These are phyloP conservation scores for Abrus precatorius DNA, from an alignment of 306 rosid species.

Conservation along the genomic window DNA sequence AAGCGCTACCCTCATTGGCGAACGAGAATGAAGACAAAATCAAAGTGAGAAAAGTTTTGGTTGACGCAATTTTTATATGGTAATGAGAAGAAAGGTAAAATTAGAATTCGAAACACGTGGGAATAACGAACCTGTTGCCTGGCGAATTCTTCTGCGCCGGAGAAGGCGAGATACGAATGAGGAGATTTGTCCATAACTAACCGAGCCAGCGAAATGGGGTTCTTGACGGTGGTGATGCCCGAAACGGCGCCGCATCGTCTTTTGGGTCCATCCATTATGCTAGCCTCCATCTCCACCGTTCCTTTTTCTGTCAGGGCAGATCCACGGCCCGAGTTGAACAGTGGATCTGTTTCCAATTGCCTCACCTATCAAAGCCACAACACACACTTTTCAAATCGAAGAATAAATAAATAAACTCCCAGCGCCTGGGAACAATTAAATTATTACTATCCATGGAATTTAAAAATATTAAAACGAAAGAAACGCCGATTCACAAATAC, in stretches of 20 bases:
- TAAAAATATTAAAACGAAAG: neutral
- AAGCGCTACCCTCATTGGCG: neutral
- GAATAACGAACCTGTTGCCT: slow-evolving; percentile 67
- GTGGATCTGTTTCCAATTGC: slow-evolving; percentile 88
- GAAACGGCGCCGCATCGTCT: slow-evolving; percentile 97
- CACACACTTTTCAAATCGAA: neutral
- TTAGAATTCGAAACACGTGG: neutral
- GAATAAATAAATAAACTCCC: neutral
- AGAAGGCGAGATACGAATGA: slow-evolving; percentile 89
- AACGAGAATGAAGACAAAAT: neutral
- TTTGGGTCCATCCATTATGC: slow-evolving; percentile 90
- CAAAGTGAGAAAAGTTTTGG: neutral
- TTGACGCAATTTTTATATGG: neutral
- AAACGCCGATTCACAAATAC: neutral
- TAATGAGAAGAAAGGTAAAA: neutral
- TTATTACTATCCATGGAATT: neutral
- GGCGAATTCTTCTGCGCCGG: slow-evolving; percentile 91
- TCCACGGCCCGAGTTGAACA: slow-evolving; percentile 97
- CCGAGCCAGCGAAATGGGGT: slow-evolving; percentile 88
- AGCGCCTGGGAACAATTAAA: neutral
- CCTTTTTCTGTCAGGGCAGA: slow-evolving; percentile 89
- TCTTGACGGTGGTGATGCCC: slow-evolving; percentile 81
- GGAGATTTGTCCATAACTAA: slow-evolving; percentile 98
- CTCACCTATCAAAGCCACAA: slow-evolving; percentile 63
- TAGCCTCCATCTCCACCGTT: slow-evolving; percentile 96